phyloP scores from a whole-genome alignment of 2,329 filamentous ascomycete genomes.

The Ceratocystis papillata region DNA sequence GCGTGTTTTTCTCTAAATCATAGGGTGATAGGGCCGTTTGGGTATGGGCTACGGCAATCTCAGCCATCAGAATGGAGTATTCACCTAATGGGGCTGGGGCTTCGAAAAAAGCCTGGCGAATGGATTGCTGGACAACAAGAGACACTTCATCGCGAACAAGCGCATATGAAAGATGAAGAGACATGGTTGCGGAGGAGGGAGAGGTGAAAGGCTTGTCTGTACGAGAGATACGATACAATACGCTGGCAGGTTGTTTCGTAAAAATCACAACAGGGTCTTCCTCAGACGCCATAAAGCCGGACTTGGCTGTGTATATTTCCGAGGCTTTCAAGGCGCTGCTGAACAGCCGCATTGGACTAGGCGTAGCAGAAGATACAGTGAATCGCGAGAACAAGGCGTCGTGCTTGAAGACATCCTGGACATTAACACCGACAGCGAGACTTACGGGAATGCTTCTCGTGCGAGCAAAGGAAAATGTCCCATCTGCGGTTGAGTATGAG shows the following conservation, averaged over 20 bases:
- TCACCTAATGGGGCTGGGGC: constrained; percentile 33
- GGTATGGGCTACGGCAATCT: constrained; percentile 37
- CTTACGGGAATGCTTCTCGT: constrained; percentile 56
- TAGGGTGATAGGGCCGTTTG: constrained; percentile 37
- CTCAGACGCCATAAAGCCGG: constrained; percentile 40
- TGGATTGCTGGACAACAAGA: constrained; percentile 36
- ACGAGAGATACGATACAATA: constrained; percentile 67
- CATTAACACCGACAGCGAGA: constrained; percentile 83
- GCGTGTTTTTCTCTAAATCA: constrained; percentile 46
- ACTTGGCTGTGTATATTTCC: constrained; percentile 54
- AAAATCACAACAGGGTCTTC: constrained; percentile 54
- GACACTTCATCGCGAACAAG: constrained; percentile 66
- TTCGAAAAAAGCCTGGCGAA: constrained; percentile 33
- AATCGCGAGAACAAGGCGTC: constrained; percentile 75
- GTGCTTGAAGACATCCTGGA: constrained; percentile 90
- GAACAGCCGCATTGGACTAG: constrained; percentile 63
- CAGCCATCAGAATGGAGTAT: constrained; percentile 40
- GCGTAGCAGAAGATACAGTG: constrained; percentile 70
- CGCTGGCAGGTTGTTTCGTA: constrained; percentile 65
- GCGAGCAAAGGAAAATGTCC: constrained; percentile 50
- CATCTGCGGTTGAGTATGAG: constrained; percentile 56
- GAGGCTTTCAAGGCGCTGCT: constrained; percentile 61
- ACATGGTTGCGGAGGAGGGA: constrained; percentile 38
- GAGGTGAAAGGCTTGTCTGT: constrained; percentile 32
- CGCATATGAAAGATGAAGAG: constrained; percentile 63